phyloP scores from a whole-genome alignment of 1,139 yeast species.

The Komagataea norvegica region DNA sequence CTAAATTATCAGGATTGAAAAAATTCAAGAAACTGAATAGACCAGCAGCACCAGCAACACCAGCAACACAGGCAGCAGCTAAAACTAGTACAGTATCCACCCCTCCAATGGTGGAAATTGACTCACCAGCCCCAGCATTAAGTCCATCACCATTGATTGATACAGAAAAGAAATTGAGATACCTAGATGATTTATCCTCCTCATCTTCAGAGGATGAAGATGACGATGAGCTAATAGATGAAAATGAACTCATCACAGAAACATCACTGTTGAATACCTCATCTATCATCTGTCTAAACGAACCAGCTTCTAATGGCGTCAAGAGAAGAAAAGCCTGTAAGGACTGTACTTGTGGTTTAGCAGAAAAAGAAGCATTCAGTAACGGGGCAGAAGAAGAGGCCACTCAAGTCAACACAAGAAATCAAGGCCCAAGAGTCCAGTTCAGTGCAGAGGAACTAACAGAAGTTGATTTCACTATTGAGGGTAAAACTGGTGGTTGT shows the following conservation, averaged over 20 bases:
- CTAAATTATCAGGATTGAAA: conserved; percentile 24
- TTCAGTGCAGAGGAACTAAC: conserved; percentile 64
- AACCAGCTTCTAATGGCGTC: conserved; percentile 44
- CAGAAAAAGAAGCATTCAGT: conserved; percentile 58
- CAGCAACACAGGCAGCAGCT: background rate
- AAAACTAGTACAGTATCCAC: background rate
- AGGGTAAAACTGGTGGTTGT: conserved; percentile 93
- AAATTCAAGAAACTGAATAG: conserved; percentile 22
- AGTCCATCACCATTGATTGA: conserved; percentile 24
- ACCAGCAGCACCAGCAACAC: conserved; percentile 4
- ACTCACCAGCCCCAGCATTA: conserved; percentile 18
- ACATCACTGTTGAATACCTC: conserved; percentile 25
- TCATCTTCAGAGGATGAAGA: conserved; percentile 20
- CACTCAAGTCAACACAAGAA: conserved; percentile 36
- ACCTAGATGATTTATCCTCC: conserved; percentile 13
- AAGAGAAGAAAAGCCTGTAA: conserved; percentile 86
- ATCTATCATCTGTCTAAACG: conserved; percentile 25
- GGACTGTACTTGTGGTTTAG: conserved; percentile 95
- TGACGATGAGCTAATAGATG: conserved; percentile 39
- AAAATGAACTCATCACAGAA: conserved; percentile 39
- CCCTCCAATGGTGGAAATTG: conserved; percentile 2
- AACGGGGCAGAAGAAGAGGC: conserved; percentile 39
- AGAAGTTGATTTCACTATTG: conserved; percentile 91
- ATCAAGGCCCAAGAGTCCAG: conserved; percentile 38
- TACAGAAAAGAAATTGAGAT: conserved; percentile 22